A percentile compares a stretch with the other conserved stretches of the same genome.
These are phyloP conservation scores for Colletotrichum karsti DNA, from an alignment of 2,329 filamentous ascomycete genomes.

Conservation along the genomic window DNA sequence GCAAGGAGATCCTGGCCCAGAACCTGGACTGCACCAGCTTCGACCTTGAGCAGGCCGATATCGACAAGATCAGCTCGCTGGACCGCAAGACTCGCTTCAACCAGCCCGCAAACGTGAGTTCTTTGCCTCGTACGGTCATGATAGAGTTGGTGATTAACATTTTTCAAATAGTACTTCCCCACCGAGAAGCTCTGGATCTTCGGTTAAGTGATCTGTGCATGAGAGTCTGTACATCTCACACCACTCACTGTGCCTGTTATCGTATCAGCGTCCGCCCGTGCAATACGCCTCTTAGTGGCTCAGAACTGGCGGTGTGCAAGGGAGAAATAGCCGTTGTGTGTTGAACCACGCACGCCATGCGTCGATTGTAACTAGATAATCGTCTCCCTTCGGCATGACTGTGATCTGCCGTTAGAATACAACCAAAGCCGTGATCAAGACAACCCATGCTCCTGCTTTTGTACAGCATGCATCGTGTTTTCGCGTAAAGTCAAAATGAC, in stretches of 20 bases:
- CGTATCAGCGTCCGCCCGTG: background rate
- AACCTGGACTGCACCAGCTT: conserved; percentile 75
- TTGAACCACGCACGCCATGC: conserved; percentile 1
- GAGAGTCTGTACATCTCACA: background rate
- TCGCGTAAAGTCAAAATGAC: background rate
- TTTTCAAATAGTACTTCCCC: conserved; percentile 60
- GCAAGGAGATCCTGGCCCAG: conserved; percentile 60
- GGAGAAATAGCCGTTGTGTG: background rate
- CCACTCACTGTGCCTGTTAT: background rate
- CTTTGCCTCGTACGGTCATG: too few species aligned
- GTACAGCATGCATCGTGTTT: background rate
- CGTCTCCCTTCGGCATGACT: conserved; percentile 17
- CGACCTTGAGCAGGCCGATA: conserved; percentile 71
- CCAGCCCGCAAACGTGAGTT: conserved; percentile 74
- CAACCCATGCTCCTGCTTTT: background rate
- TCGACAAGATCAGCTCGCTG: conserved; percentile 72
- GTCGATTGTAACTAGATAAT: conserved; percentile 24
- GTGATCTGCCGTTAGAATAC: conserved; percentile 27
- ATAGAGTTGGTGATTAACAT: background rate
- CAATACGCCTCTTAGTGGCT: background rate
- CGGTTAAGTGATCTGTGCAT: conserved; percentile 47
- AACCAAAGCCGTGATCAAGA: conserved; percentile 19
- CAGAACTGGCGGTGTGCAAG: conserved; percentile 13
- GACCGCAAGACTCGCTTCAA: conserved; percentile 78
- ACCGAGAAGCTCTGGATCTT: conserved; percentile 67